Base-by-base conservation (phyloP, 1,284 basidiomycete species). In the Flammula alnicola region DNA sequence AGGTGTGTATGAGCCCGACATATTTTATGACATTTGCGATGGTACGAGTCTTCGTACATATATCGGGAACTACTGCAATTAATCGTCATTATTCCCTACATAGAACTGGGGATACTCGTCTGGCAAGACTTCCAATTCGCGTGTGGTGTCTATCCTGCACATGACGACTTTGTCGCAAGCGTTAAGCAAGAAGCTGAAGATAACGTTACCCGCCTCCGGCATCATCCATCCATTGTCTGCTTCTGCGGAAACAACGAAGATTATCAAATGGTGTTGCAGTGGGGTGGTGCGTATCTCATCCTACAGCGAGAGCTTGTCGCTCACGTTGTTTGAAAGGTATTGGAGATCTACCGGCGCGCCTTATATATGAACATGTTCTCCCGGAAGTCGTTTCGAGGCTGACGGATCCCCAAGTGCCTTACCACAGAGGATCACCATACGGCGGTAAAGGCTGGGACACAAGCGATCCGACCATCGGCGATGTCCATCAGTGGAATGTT, bases 111-210 rank as follows among this genome's bases (percentile, higher is more conserved):
- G 17, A 74, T 93, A 41, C 74, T 91, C 7, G 86, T 91, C 8
- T 93, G 91, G 91, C 88, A 92, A 67, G 91, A 92, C 65, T 91
- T 92, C 63, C 82, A 86, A 73, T 93, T 93, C 60, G 87, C 84
- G 1, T 93, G 91, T 61, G 91, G 90, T 27, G 67, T 67, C 4
- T 93, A 93, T 61, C 91, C 90, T 0, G 88, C 85, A 0, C 80
- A 91, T 57, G 75, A 83, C 30, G 72, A 76, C 2, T 90, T 91
- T 46, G 64, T 89, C 6, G 74, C 75, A 22, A 81, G 75, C 11
- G 84, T 91, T 3, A 72, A 77, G 56, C 60, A 72, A 38, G 91
- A 93, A 63, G 88, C 86, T 5, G 80, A 84, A 57, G 81, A 86
- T 46, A 85, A 82, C 53, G 84, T 92, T 11, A 83, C 77, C 61